Evolutionary conservation across 441 rosid genomes (phyloP).

Genomic region (Erodium texanum): DNA sequence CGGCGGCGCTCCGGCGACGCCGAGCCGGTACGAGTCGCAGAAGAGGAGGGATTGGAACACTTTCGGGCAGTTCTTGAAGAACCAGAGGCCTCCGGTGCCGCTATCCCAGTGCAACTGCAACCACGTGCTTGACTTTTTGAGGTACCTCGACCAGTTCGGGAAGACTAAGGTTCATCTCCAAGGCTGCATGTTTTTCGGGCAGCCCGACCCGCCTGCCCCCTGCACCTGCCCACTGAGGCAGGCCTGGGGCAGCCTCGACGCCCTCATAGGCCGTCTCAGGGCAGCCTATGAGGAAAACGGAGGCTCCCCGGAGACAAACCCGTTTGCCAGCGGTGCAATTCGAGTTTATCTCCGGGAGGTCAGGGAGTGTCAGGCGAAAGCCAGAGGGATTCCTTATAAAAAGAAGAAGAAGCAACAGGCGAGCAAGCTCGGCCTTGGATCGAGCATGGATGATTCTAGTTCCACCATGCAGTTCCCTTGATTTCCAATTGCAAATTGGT

Average conservation of each 20-base stretch:
- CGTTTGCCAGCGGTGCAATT: slow-evolving; percentile 62
- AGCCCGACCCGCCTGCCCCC: slow-evolving; percentile 71
- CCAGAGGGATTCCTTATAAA: slow-evolving; percentile 74
- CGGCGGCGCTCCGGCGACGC: slow-evolving; percentile 36
- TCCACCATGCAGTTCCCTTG: slow-evolving; percentile 54
- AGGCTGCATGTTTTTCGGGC: slow-evolving; percentile 64
- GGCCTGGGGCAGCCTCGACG: slow-evolving; percentile 80
- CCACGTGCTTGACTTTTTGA: slow-evolving; percentile 57
- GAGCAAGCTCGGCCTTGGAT: slow-evolving; percentile 19
- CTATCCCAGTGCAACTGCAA: slow-evolving; percentile 59
- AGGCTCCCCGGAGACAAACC: slow-evolving; percentile 58
- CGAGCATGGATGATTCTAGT: slow-evolving; percentile 33
- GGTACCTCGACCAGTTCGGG: slow-evolving; percentile 67
- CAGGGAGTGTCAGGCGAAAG: slow-evolving; percentile 61
- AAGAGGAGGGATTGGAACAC: slow-evolving; percentile 77
- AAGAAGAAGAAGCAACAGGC: slow-evolving; percentile 53
- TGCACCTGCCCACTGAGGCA: slow-evolving; percentile 66
- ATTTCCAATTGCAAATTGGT: slow-evolving; percentile 10
- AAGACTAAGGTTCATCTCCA: slow-evolving; percentile 54
- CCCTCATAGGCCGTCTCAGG: slow-evolving; percentile 65
- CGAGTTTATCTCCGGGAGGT: slow-evolving; percentile 58
- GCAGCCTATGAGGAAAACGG: slow-evolving; percentile 75
- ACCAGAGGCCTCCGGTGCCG: slow-evolving; percentile 54
- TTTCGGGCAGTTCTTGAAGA: slow-evolving; percentile 58
- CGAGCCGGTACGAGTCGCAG: slow-evolving; percentile 67